phyloP scores from a whole-genome alignment of 1,139 yeast genomes.

The Lodderomyces margitis region DNA sequence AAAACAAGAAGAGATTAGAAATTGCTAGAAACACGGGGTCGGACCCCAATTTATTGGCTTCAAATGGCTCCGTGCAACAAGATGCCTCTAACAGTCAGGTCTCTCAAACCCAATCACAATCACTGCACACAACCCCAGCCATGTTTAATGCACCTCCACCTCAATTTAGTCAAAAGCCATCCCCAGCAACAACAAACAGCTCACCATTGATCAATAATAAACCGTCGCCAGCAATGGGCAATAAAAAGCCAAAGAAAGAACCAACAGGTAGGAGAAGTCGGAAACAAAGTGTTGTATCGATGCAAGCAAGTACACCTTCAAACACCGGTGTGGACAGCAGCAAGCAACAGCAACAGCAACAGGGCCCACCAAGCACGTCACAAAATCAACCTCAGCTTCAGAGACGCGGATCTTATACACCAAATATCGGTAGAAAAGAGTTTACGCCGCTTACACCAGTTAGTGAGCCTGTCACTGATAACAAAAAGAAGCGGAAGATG shows the following conservation, averaged over 20 bases:
- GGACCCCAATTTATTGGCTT: constrained; percentile 8
- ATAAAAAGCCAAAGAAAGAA: constrained; percentile 27
- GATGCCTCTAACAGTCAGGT: too few relatives aligned
- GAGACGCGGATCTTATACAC: constrained; percentile 19
- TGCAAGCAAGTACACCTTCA: constrained; percentile 12
- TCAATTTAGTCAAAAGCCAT: constrained; percentile 19
- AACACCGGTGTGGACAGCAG: constrained; percentile 16
- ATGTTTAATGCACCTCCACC: constrained; percentile 14
- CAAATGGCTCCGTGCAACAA: constrained; percentile 17
- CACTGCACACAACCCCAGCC: constrained; percentile 17
- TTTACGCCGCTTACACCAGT: constrained; percentile 46
- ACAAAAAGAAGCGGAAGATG: constrained; percentile 28
- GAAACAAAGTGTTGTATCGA: constrained; percentile 25
- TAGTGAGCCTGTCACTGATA: constrained; percentile 33
- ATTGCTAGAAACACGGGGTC: constrained; percentile 38
- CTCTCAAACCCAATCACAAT: constrained; percentile 12
- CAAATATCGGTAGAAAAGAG: constrained; percentile 34
- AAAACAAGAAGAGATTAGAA: constrained; percentile 62
- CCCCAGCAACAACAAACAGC: constrained; percentile 27
- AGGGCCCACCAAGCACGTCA: constrained; percentile 2
- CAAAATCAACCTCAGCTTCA: constrained; percentile 4
- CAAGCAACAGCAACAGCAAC: constrained; percentile 4
- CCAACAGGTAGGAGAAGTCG: constrained; percentile 33
- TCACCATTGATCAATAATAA: constrained; percentile 37
- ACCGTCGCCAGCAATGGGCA: constrained; percentile 34